Base-by-base conservation (phyloP, 352 stramenopile species). In the Pythium apleroticum region DNA sequence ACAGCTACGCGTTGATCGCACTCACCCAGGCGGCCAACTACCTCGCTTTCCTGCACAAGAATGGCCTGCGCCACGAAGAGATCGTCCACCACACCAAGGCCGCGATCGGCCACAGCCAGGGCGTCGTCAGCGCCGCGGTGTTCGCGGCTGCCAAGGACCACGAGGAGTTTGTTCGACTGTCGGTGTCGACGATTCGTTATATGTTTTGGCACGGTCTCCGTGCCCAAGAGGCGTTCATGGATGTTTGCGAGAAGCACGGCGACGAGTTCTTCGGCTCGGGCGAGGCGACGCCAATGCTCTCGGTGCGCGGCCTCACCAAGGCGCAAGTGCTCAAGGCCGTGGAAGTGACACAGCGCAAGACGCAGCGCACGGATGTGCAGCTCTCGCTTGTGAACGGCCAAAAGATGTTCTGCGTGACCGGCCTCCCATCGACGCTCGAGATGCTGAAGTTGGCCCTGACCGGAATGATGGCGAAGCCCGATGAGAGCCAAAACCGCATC, bases 141-240 rank as follows among this genome's bases (percentile, higher is more conserved):
- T 84, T 94, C 55, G 75, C 88, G 0, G 72, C 72, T 43, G 79
- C 83, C 35, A 83, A 74, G 45, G 88, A 76, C 8, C 62, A 54
- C 20, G 57, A 80, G 20, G 79, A 91, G 35, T 88, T 91, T 55
- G 59, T 66, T 20, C 60, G 74, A 33, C 43, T 89, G 3, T 69
- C 72, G 2, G 67, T 93, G 17, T 52, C 64, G 14, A 66, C 85
- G 27, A 61, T 94, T 46, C 78, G 83, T 43, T 93, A 92, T 64
- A 82, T 94, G 78, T 93, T 95, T 62, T 93, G 78, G 71, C 82
- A 95, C 61, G 88, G 86, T 54, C 70, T 96, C 14, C 81, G 81
- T 57, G 71, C 78, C 11, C 85, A 95, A 48, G 82, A 90, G 50
- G 74, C 80, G 58, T 85, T 76, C 48, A 27, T 73, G 41, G 45